phyloP scores from a whole-genome alignment of 1,284 basidiomycete species.

The Salmacisia buchloeana region DNA sequence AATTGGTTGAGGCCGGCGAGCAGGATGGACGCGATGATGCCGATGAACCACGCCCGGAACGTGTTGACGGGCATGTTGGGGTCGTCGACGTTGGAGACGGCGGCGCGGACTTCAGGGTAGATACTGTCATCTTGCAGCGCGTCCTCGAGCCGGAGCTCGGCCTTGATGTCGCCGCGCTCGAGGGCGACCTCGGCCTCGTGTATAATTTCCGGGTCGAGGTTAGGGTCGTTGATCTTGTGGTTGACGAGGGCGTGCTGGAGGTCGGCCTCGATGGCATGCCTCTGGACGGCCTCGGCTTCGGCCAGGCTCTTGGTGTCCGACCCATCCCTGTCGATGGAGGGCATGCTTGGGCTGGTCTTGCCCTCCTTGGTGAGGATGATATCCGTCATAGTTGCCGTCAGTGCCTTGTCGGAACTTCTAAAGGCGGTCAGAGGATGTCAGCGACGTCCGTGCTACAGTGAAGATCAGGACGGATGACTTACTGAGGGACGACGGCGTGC shows the following conservation, averaged over 20 bases:
- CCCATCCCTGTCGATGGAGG: too few relatives aligned
- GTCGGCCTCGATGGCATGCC: slow-evolving; percentile 25
- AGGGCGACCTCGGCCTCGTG: slow-evolving; percentile 17
- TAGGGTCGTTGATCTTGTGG: slow-evolving; percentile 19
- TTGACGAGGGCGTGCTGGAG: slow-evolving; percentile 21
- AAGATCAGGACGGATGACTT: too few relatives aligned
- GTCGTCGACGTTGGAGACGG: slow-evolving; percentile 57
- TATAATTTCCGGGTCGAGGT: slow-evolving; percentile 15
- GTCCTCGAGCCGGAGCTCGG: slow-evolving; percentile 19
- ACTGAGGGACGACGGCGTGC: too few relatives aligned
- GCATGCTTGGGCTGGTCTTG: too few relatives aligned
- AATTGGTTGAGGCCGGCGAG: slow-evolving; percentile 60
- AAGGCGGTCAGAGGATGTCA: too few relatives aligned
- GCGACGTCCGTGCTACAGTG: too few relatives aligned
- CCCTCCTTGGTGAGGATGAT: too few relatives aligned
- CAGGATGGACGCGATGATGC: slow-evolving; percentile 4
- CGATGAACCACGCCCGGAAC: slow-evolving; percentile 57
- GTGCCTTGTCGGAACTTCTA: too few relatives aligned
- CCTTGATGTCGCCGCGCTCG: slow-evolving; percentile 14
- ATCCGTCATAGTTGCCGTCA: too few relatives aligned
- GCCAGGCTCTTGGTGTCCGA: too few relatives aligned
- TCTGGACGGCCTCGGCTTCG: slow-evolving; percentile 13
- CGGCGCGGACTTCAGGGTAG: slow-evolving; percentile 10
- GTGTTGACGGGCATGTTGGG: slow-evolving; percentile 60
- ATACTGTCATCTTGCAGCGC: slow-evolving; percentile 38